Base-by-base conservation (phyloP, 2,329 filamentous ascomycete genomes). In the Penicillium sp. region DNA sequence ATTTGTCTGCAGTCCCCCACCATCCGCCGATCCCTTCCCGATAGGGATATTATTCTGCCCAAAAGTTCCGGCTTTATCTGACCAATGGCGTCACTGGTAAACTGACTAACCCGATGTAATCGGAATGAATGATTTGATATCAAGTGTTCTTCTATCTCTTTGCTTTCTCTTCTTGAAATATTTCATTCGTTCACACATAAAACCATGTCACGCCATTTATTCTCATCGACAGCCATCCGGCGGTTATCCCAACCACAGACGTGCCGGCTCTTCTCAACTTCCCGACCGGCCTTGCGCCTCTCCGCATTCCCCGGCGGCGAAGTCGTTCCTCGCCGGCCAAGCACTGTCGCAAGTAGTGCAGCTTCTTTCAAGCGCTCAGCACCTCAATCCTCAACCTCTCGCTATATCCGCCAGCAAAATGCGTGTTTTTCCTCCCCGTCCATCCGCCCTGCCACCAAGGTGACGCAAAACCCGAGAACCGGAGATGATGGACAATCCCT, bases 401-500 rank as follows among this genome's bases (percentile, higher is more conserved):
- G 44, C 33, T 43, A 38, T 27, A 50, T 57, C 31, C 63, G 58
- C 41, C 69, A 70, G 19, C 63, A 59, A 36, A 62, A 64, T 36
- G 61, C 64, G 17, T 74, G 51, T 10, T 67, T 80, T 58, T 78
- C 73, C 25, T 70, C 70, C 36, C 74, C 76, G 33, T 54, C 68
- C 25, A 36, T 61, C 35, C 68, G 55, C 42, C 65, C 61, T 44
- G 77, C 75, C 50, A 77, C 76, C 17, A 79, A 82, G 55, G 75
- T 81, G 17, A 61, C 72, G 43, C 71, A 75, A 57, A 96, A 97
- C 71, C 90, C 91, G 0, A 86, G 88, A 65, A 83, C 82, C 55
- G 90, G 94, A 72, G 90, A 96, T 33, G 86, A 93, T 55, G 93
- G 93, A 27, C 88, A 91, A n/a, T 84, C 88, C 21, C 91, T 96